Conservation (phyloP, 139 green algal genomes). For the Nannochloris sp. region DNA sequence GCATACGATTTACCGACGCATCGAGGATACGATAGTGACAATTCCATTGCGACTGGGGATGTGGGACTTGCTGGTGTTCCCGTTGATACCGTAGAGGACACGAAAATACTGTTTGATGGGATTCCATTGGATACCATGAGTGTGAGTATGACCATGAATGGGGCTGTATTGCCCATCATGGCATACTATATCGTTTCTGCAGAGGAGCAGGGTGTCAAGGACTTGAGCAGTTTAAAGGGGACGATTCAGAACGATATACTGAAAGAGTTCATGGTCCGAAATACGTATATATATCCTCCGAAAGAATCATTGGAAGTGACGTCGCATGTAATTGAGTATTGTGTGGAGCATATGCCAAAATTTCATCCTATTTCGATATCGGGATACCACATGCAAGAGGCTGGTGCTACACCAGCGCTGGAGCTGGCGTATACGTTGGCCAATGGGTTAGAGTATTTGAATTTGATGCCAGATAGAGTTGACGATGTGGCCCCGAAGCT, state of each 20-base stretch:
- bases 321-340: slow-evolving; percentile 62
- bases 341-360: slow-evolving; percentile 38
- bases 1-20: slow-evolving; percentile 68
- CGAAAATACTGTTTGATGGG: slow-evolving; percentile 60
- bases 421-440: slow-evolving; percentile 62
- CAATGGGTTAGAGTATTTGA: slow-evolving; percentile 61
- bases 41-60: slow-evolving; percentile 54
- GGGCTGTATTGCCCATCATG: slow-evolving; percentile 56
- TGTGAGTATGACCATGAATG: slow-evolving; percentile 72
- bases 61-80: slow-evolving; percentile 70
- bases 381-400: slow-evolving; percentile 54
- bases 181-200: slow-evolving; percentile 55
- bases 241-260: slow-evolving; percentile 77
- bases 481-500: slow-evolving; percentile 40
- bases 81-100: slow-evolving; percentile 61
- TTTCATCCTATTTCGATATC: slow-evolving; percentile 62
- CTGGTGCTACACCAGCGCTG: slow-evolving; percentile 34
- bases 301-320: slow-evolving; percentile 56
- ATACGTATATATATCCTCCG: slow-evolving; percentile 71
- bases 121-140: slow-evolving; percentile 61
- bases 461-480: slow-evolving; percentile 39
- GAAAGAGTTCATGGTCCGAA: slow-evolving; percentile 78
- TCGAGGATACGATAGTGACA: slow-evolving; percentile 56
- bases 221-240: slow-evolving; percentile 28
- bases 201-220: slow-evolving; percentile 45